Conservation (phyloP, 2,329 filamentous ascomycete species). For the Ceratocystis albifundus region DNA sequence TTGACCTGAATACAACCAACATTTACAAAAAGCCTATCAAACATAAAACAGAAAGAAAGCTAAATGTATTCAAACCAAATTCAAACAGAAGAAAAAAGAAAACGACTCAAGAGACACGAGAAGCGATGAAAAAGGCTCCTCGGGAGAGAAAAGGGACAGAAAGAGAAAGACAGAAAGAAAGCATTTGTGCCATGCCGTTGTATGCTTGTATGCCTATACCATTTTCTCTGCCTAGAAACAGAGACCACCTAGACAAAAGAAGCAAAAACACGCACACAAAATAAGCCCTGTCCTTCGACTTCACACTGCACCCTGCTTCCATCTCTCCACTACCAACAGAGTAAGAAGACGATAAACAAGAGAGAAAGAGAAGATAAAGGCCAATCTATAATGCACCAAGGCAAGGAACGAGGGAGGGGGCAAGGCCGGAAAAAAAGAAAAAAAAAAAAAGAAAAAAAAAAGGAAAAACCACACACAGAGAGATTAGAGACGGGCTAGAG, state of each 20-base stretch:
- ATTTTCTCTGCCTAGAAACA: neutral
- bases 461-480: neutral
- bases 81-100: constrained; percentile 1
- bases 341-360: neutral
- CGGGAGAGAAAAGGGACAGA: neutral
- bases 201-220: neutral
- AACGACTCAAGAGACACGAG: constrained; percentile 3
- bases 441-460: neutral
- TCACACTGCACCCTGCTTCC: neutral
- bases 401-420: neutral
- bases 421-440: neutral
- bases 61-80: constrained; percentile 16
- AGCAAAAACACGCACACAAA: no score
- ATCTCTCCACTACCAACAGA: constrained; percentile 3
- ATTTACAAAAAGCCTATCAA: constrained; percentile 1
- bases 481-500: neutral
- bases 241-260: neutral
- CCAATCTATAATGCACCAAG: constrained; percentile 3
- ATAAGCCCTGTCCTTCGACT: no score
- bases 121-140: neutral
- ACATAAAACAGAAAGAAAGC: constrained; percentile 10
- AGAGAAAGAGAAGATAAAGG: neutral
- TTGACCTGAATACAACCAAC: neutral
- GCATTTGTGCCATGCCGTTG: neutral
- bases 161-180: neutral